Evolutionary conservation across 2,329 filamentous ascomycete species (phyloP).

Genomic region (Alternaria angustiovoidea): DNA sequence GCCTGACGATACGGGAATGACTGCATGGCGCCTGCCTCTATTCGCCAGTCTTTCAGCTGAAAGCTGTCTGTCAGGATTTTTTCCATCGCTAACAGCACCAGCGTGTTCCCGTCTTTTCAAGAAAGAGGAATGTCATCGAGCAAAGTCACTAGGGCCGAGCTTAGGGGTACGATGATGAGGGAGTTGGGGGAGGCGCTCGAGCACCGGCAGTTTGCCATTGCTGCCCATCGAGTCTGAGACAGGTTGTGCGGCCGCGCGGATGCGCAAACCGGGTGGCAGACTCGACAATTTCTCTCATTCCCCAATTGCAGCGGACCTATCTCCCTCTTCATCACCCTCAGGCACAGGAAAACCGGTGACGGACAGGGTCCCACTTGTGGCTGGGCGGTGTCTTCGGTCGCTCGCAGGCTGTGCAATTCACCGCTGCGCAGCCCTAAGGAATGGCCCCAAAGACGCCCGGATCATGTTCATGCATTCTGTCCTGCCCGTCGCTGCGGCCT

Average conservation of each 20-base stretch:
- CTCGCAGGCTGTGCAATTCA: conserved; percentile 47
- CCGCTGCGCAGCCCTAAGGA: conserved; percentile 28
- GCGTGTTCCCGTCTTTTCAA: background rate
- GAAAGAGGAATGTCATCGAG: conserved; percentile 4
- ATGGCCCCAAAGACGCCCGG: conserved; percentile 34
- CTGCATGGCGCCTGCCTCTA: conserved; percentile 34
- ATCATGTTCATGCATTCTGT: conserved; percentile 34
- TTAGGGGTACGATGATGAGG: background rate
- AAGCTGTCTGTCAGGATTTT: conserved; percentile 5
- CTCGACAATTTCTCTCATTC: conserved; percentile 15
- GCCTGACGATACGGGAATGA: conserved; percentile 17
- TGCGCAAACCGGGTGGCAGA: conserved; percentile 9
- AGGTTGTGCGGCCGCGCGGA: conserved; percentile 22
- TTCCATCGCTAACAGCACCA: conserved; percentile 7
- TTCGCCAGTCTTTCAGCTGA: conserved; percentile 18
- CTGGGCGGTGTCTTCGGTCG: conserved; percentile 23
- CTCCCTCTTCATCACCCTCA: conserved; percentile 23
- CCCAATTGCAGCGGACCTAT: conserved; percentile 16
- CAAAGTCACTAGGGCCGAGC: background rate
- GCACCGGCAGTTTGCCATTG: conserved; percentile 29
- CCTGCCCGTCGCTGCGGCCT: conserved; percentile 35
- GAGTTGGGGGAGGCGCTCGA: conserved; percentile 19
- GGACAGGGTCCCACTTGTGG: conserved; percentile 33
- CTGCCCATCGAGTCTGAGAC: conserved; percentile 38
- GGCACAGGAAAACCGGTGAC: conserved; percentile 38